Evolutionary conservation across 768 basidiomycete genomes (phyloP).

Genomic region (Mycena capillaripes): DNA sequence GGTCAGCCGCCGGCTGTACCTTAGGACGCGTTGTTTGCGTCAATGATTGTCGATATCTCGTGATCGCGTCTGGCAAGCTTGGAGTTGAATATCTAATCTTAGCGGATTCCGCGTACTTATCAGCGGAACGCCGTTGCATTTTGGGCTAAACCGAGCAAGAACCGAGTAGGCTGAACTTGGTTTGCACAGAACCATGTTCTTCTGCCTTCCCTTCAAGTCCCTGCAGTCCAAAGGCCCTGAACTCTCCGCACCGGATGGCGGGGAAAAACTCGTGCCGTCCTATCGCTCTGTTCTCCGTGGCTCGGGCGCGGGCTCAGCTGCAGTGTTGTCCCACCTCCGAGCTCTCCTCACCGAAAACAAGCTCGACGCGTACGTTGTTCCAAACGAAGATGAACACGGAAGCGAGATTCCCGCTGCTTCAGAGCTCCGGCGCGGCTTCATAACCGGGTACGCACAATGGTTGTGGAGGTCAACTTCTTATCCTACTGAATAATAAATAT

Average conservation of each 20-base stretch:
- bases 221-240: not conserved
- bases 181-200: conserved; percentile 20
- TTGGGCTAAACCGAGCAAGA: too few species aligned
- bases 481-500: not conserved
- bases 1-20: not conserved
- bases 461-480: not conserved
- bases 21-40: not conserved
- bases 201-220: conserved; percentile 30
- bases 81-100: too few species aligned
- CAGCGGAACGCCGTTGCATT: not conserved
- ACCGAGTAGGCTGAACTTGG: too few species aligned
- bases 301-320: conserved; percentile 29
- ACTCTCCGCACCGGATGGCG: not conserved
- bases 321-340: conserved; percentile 23
- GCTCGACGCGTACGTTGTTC: conserved; percentile 51
- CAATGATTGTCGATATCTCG: not conserved
- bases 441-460: conserved; percentile 58
- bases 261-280: conserved; percentile 11
- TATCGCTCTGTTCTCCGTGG: conserved; percentile 23
- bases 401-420: conserved; percentile 67
- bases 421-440: conserved; percentile 70
- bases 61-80: not conserved
- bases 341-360: conserved; percentile 34
- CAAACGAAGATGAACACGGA: conserved; percentile 69
- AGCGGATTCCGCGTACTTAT: not conserved